These are phyloP conservation scores for Plantago elongata DNA, from an alignment of 257 asterid genomes.

Conservation along the genomic window DNA sequence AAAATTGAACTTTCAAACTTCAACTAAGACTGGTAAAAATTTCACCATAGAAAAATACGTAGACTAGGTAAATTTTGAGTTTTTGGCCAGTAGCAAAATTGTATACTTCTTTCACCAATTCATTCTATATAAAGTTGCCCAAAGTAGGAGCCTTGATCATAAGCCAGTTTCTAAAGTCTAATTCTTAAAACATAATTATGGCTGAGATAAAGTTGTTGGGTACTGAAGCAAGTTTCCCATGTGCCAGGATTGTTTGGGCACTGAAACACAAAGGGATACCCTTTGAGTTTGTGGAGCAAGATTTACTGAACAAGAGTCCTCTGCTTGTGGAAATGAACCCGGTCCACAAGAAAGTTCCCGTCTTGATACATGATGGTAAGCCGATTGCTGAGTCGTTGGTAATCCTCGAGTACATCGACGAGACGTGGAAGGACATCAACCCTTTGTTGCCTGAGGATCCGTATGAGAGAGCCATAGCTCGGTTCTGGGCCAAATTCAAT, in stretches of 20 bases:
- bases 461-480: constrained; percentile 34
- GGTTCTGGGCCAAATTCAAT: constrained; percentile 47
- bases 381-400: constrained; percentile 36
- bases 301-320: constrained; percentile 35
- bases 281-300: constrained; percentile 33
- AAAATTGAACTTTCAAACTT: too few relatives aligned
- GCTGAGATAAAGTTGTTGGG: constrained; percentile 37
- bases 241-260: constrained; percentile 40
- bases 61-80: too few relatives aligned
- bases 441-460: constrained; percentile 40
- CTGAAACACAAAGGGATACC: constrained; percentile 35
- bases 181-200: constrained; percentile 5
- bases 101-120: too few relatives aligned
- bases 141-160: background rate
- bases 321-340: constrained; percentile 43
- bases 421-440: constrained; percentile 31
- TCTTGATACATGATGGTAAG: constrained; percentile 31
- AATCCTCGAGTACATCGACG: constrained; percentile 44
- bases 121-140: too few relatives aligned
- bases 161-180: background rate
- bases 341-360: constrained; percentile 45
- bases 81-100: too few relatives aligned
- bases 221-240: constrained; percentile 28
- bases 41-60: too few relatives aligned
- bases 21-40: too few relatives aligned